phyloP scores from a whole-genome alignment of 1,284 basidiomycete genomes.

The Trichosporon faecale region DNA sequence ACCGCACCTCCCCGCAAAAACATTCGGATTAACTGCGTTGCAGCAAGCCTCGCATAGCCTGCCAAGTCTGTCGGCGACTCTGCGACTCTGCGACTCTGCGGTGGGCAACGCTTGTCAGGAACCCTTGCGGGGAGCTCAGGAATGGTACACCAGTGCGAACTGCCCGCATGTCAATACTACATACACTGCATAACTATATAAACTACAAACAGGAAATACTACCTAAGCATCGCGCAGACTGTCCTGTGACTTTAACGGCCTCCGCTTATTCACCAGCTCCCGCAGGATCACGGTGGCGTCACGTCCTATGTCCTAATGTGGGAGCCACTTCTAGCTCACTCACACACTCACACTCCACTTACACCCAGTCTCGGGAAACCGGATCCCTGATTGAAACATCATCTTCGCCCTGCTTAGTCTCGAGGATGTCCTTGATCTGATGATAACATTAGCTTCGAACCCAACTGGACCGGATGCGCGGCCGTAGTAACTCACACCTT shows the following conservation, averaged over 20 bases:
- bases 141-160: not conserved
- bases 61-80: not conserved
- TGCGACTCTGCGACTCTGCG: not conserved
- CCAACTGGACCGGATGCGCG: not conserved
- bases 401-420: constrained; percentile 58
- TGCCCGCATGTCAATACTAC: not conserved
- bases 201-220: not conserved
- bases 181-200: not conserved
- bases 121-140: not conserved
- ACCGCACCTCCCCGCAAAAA: constrained; percentile 7
- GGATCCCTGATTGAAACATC: constrained; percentile 54
- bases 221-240: not conserved
- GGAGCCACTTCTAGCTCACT: not conserved
- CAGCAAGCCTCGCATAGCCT: no score
- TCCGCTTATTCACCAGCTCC: not conserved
- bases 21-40: not conserved
- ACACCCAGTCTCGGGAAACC: constrained; percentile 48
- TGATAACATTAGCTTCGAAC: not conserved
- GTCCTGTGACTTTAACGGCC: not conserved
- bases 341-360: not conserved
- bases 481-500: constrained; percentile 60
- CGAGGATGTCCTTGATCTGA: constrained; percentile 72
- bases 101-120: not conserved
- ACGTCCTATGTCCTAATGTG: not conserved
- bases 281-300: not conserved